Conservation (phyloP, 345 rosid genomes). For the Triadica sebifera region DNA sequence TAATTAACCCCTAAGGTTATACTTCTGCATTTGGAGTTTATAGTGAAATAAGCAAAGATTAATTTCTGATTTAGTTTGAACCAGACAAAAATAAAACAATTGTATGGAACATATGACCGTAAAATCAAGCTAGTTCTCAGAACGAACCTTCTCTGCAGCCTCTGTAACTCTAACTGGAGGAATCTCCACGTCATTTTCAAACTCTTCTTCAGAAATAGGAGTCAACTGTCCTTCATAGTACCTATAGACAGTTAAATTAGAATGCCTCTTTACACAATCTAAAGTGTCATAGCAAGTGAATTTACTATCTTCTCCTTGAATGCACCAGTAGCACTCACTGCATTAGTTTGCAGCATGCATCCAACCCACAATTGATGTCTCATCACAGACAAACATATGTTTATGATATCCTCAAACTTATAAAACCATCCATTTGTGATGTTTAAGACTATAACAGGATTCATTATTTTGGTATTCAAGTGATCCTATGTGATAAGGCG, state of each 20-base stretch:
- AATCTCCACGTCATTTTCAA: constrained; percentile 44
- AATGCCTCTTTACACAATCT: constrained; percentile 1
- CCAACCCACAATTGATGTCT: no score
- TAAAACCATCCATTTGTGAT: no score
- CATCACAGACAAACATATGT: no score
- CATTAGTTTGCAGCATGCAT: no score
- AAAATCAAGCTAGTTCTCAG: not conserved
- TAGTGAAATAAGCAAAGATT: not conserved
- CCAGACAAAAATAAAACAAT: no score
- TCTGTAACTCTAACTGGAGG: constrained; percentile 57
- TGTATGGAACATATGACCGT: not conserved
- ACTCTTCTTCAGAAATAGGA: constrained; percentile 57
- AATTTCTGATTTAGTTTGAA: not conserved
- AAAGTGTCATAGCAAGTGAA: not conserved
- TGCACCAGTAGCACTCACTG: no score
- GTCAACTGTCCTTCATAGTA: constrained; percentile 85
- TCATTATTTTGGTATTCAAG: no score
- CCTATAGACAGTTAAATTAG: constrained; percentile 37
- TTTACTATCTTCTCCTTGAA: no score
- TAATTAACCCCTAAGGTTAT: not conserved
- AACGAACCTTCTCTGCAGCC: constrained; percentile 84
- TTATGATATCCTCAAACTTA: no score
- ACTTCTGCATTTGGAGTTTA: not conserved
- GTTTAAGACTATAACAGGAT: no score
- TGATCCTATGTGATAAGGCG: no score